Evolutionary conservation across 495 filamentous ascomycete species (phyloP), one percentile per base, ranked within the genome.

Genomic region (Daldinia childiae): DNA sequence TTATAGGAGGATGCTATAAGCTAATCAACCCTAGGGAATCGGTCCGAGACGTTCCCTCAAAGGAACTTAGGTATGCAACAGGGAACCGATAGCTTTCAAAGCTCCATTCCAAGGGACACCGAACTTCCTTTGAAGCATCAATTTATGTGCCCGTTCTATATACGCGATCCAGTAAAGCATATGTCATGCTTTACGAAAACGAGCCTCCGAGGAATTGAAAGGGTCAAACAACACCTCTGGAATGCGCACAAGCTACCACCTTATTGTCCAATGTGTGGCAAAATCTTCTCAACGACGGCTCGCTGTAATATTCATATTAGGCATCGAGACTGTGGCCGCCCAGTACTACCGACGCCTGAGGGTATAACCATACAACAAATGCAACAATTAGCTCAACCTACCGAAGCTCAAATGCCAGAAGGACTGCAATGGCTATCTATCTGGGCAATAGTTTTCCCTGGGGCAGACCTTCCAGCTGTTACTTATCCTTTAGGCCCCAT

Each of bases 141-240:
- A 2, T 48, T 69, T 7, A 0, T 62, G 3, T 75, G 73, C 57
- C 73, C 70, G 1, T 75, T 73, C 39, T 73, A 73, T 21, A 29
- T 36, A 11, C 9, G 17, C n/a, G 30, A 64, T 11, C 62, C 54
- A 29, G 26, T 55, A 14, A 60, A 63, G 11, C 34, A 73, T 34
- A 48, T 60, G 21, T 11, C 8, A 7, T 75, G 73, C 14, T 27
- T 75, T 26, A 73, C 51, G 1, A 43, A 43, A 14, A 21, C 29
- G 19, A 17, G 52, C 9, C 43, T 73, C n/a, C 29, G 39, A 41
- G 62, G 60, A 0, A 70, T 75, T 39, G 45, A 32, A 32, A 62
- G 63, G n/a, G 51, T 75, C 43, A 73, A 75, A 34, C 30, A 55
- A 19, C 73, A 75, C 34, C 62, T 75, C 27, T 75, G 66, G 66